These are phyloP conservation scores for Eragrostis curvula DNA, from an alignment of 176 grass and related monocot species.

Conservation along the genomic window DNA sequence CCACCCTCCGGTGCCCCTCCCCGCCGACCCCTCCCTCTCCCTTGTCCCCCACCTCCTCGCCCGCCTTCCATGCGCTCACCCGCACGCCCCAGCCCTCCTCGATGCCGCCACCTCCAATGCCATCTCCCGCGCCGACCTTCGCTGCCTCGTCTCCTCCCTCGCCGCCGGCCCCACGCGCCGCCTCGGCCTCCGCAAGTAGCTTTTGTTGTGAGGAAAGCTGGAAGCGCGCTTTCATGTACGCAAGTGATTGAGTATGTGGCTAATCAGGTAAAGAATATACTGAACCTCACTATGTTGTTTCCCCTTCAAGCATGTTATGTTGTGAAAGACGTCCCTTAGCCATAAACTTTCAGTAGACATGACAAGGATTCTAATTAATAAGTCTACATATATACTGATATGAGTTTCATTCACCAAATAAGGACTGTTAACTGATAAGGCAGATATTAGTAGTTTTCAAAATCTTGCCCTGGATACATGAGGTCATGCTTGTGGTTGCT, in stretches of 20 bases:
- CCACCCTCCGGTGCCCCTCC: constrained; percentile 32
- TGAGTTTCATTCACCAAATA: neutral
- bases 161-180: constrained; percentile 57
- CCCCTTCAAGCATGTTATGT: neutral
- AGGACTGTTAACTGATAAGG: neutral
- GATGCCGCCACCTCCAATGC: too few relatives aligned
- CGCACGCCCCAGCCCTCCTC: too few relatives aligned
- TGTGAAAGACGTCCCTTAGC: neutral
- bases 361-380: neutral
- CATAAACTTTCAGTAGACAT: neutral
- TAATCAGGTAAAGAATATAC: constrained; percentile 68
- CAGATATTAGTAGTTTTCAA: constrained; percentile 27
- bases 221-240: constrained; percentile 64
- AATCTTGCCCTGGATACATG: neutral
- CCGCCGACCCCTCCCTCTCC: too few relatives aligned
- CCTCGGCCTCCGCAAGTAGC: too few relatives aligned
- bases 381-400: neutral
- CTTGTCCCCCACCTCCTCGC: constrained; percentile 74
- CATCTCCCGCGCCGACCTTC: constrained; percentile 56
- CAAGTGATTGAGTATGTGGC: constrained; percentile 83
- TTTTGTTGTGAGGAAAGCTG: constrained; percentile 72
- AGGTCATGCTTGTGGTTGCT: neutral
- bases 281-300: constrained; percentile 6
- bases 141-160: constrained; percentile 58
- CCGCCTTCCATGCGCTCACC: too few relatives aligned